Percentiles rank a stretch among this genome's conserved stretches.
Evolutionary conservation across 129 eudicot genomes (phyloP).

Genomic region (Tagetes erecta): DNA sequence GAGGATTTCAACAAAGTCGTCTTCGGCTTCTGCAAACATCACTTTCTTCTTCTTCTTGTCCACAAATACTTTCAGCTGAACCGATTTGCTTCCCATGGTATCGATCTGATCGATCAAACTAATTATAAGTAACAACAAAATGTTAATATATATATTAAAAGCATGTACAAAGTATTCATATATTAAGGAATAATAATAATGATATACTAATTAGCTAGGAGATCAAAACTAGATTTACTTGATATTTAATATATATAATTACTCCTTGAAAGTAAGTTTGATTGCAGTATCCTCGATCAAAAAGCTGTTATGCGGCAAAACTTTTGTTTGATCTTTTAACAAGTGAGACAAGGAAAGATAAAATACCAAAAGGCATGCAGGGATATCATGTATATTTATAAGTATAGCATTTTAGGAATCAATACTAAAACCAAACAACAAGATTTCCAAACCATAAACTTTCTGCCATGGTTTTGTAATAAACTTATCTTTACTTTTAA

Average conservation of each 20-base stretch:
- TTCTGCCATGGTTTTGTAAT: constrained; percentile 23
- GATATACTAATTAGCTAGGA: too few relatives aligned
- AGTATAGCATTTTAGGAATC: constrained; percentile 17
- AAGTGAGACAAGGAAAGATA: background rate
- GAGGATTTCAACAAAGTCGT: constrained; percentile 37
- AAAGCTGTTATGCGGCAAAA: constrained; percentile 11
- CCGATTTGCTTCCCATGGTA: constrained; percentile 25
- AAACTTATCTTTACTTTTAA: constrained; percentile 15
- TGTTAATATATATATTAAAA: background rate
- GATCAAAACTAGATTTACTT: background rate
- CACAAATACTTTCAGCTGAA: constrained; percentile 26
- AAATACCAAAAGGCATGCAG: constrained; percentile 7
- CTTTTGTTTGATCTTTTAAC: constrained; percentile 11
- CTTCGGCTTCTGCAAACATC: constrained; percentile 37
- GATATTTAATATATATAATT: background rate
- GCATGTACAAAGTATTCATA: background rate
- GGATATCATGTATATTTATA: constrained; percentile 3
- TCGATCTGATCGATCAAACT: constrained; percentile 17
- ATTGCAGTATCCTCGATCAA: constrained; percentile 22
- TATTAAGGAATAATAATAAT: background rate
- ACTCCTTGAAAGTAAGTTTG: constrained; percentile 16
- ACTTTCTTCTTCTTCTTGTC: constrained; percentile 37
- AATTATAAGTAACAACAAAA: background rate
- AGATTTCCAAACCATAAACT: constrained; percentile 28
- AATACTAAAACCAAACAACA: constrained; percentile 27